phyloP scores from a whole-genome alignment of 768 basidiomycete species.

The Mycena kentingensis region DNA sequence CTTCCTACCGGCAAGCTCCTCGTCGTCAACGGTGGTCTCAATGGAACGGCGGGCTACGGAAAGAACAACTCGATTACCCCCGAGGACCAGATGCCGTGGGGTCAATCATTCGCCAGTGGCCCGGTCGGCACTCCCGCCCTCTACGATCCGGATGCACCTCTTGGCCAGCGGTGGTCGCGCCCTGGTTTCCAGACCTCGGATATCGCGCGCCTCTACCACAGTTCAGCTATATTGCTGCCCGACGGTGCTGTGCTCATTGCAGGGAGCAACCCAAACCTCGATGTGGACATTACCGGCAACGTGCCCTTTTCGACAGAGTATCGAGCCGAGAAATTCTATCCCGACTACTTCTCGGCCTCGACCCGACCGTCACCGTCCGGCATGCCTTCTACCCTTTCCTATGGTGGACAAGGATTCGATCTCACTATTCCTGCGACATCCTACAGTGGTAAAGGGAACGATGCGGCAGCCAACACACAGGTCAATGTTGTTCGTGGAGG shows the following conservation, averaged over 20 bases:
- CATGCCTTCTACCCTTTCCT: conserved; percentile 70
- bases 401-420: conserved; percentile 84
- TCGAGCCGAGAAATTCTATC: conserved; percentile 86
- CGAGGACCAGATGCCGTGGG: conserved; percentile 59
- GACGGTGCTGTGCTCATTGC: conserved; percentile 86
- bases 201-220: conserved; percentile 89
- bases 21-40: conserved; percentile 79
- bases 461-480: conserved; percentile 70
- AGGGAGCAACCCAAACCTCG: conserved; percentile 92
- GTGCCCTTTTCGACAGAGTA: conserved; percentile 71
- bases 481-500: conserved; percentile 82
- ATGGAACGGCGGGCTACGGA: conserved; percentile 88
- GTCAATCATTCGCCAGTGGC: conserved; percentile 73
- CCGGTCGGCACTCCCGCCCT: conserved; percentile 80
- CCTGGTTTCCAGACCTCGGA: conserved; percentile 58
- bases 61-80: conserved; percentile 36
- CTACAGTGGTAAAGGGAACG: conserved; percentile 67
- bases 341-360: conserved; percentile 75
- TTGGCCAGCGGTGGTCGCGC: conserved; percentile 76
- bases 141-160: conserved; percentile 74
- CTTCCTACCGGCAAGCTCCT: conserved; percentile 80
- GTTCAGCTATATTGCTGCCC: conserved; percentile 82
- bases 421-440: conserved; percentile 66
- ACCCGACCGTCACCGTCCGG: conserved; percentile 72
- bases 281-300: conserved; percentile 59